Conservation (phyloP, 2,329 filamentous ascomycete species). For the Aspergillus sp. region DNA sequence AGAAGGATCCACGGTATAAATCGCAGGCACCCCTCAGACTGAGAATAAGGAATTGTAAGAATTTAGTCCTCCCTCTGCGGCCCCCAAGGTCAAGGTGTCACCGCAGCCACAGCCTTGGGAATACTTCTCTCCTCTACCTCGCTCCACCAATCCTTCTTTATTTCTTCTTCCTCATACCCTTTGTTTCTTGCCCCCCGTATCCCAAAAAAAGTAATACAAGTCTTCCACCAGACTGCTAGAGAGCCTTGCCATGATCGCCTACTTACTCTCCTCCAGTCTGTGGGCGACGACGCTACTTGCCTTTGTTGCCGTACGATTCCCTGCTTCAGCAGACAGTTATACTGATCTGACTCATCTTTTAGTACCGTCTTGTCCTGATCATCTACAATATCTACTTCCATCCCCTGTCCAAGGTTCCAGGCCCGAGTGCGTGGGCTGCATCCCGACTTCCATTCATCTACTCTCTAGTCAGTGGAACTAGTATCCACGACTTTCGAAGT, state of each 20-base stretch:
- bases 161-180: too few relatives aligned
- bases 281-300: not conserved
- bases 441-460: constrained; percentile 1
- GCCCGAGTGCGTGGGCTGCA: not conserved
- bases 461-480: not conserved
- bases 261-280: not conserved
- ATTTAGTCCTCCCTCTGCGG: too few relatives aligned
- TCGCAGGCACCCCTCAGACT: not conserved
- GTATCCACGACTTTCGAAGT: not conserved
- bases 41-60: too few relatives aligned
- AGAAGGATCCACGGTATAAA: not conserved
- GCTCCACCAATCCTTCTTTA: too few relatives aligned
- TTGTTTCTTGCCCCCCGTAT: too few relatives aligned
- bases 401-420: not conserved
- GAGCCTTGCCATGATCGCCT: not conserved
- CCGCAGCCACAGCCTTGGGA: too few relatives aligned
- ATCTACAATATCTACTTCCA: constrained; percentile 1
- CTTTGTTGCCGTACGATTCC: not conserved
- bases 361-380: not conserved
- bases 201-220: too few relatives aligned
- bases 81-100: too few relatives aligned
- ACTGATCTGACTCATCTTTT: not conserved
- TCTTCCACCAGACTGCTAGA: too few relatives aligned
- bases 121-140: too few relatives aligned
- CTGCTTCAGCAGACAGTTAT: not conserved